These are phyloP conservation scores for Aspergillus viridinutans DNA, from an alignment of 2,329 filamentous ascomycete species.

Conservation along the genomic window DNA sequence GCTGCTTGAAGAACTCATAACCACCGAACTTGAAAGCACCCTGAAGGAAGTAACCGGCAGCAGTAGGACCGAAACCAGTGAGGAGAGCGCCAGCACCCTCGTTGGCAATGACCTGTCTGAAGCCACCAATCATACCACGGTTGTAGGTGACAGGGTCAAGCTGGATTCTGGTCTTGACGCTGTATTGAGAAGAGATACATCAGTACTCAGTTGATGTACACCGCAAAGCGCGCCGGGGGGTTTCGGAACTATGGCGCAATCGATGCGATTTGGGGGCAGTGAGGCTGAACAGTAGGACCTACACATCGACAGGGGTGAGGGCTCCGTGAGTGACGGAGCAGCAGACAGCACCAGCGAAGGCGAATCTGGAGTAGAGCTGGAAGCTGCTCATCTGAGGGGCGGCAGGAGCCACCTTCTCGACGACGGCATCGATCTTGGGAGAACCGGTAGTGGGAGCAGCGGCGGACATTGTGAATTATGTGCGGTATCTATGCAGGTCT, in stretches of 20 bases:
- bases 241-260: slow-evolving; percentile 13
- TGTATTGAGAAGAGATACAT: slow-evolving; percentile 38
- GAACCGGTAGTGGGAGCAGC: slow-evolving; percentile 47
- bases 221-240: slow-evolving; percentile 12
- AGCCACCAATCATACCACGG: slow-evolving; percentile 78
- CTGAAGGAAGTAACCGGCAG: slow-evolving; percentile 90
- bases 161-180: slow-evolving; percentile 94
- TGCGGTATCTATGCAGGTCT: slow-evolving; percentile 14
- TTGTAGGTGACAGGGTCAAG: slow-evolving; percentile 88
- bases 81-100: slow-evolving; percentile 83
- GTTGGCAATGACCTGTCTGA: slow-evolving; percentile 76
- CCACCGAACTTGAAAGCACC: slow-evolving; percentile 91
- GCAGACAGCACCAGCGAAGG: slow-evolving; percentile 95
- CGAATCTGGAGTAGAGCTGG: slow-evolving; percentile 88
- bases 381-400: slow-evolving; percentile 54
- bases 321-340: slow-evolving; percentile 96
- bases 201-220: slow-evolving; percentile 7
- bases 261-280: slow-evolving; percentile 17
- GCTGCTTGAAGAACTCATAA: slow-evolving; percentile 96
- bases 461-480: slow-evolving; percentile 35
- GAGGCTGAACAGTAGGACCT: slow-evolving; percentile 50
- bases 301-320: slow-evolving; percentile 99
- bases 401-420: slow-evolving; percentile 9
- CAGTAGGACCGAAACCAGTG: slow-evolving; percentile 80
- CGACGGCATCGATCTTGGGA: slow-evolving; percentile 45